phyloP scores from a whole-genome alignment of 192 early-diverging fungal genomes.

The Backusella tarrabulga region DNA sequence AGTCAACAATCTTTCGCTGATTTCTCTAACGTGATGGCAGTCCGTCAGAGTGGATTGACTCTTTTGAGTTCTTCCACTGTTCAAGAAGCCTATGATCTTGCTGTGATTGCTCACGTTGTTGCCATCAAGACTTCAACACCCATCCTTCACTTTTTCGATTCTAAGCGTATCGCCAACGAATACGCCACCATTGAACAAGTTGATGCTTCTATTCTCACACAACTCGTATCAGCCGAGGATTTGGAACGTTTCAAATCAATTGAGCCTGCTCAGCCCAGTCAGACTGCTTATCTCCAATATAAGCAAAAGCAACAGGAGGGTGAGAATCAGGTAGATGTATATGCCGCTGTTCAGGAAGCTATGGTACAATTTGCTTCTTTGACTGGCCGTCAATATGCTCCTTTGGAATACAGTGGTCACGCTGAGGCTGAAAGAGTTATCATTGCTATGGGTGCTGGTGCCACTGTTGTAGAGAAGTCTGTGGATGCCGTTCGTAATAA shows the following conservation, averaged over 20 bases:
- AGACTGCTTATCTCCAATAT: constrained; percentile 27
- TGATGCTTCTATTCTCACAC: constrained; percentile 21
- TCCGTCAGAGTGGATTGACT: constrained; percentile 77
- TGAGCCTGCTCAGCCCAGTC: not conserved
- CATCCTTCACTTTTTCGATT: constrained; percentile 65
- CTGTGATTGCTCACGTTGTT: constrained; percentile 75
- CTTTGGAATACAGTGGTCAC: constrained; percentile 70
- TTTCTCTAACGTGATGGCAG: constrained; percentile 64
- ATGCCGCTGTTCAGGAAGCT: constrained; percentile 44
- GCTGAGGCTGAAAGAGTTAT: constrained; percentile 68
- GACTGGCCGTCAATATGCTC: constrained; percentile 59
- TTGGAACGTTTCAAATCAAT: constrained; percentile 37
- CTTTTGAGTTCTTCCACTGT: constrained; percentile 71
- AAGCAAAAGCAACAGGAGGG: constrained; percentile 9
- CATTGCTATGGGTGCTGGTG: constrained; percentile 71
- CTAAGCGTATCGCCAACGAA: constrained; percentile 34
- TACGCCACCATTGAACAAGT: constrained; percentile 36
- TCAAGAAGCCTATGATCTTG: constrained; percentile 83
- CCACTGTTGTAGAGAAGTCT: constrained; percentile 46
- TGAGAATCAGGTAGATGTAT: constrained; percentile 17
- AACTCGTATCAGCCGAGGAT: constrained; percentile 39
- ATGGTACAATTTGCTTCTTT: constrained; percentile 51
- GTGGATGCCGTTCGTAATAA: constrained; percentile 23
- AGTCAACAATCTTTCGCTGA: constrained; percentile 29
- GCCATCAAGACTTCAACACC: constrained; percentile 55